Evolutionary conservation across 352 stramenopile genomes (phyloP).

Genomic region (Thraustochytrium sp.): DNA sequence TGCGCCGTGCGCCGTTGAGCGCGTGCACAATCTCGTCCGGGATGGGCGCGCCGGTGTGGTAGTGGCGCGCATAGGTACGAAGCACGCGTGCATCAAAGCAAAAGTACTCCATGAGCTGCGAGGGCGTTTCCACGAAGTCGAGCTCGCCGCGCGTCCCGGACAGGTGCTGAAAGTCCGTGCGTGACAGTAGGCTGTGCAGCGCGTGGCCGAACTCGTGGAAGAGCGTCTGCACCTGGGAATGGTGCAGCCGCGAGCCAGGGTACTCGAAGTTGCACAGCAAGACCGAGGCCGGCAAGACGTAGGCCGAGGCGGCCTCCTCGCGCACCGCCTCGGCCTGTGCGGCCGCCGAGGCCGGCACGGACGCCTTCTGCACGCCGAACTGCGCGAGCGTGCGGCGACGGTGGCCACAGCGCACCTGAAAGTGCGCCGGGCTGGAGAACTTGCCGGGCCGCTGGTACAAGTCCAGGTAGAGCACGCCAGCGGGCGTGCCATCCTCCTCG

Average conservation of each 20-base stretch:
- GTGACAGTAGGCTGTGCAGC: slow-evolving; percentile 89
- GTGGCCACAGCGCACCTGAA: slow-evolving; percentile 90
- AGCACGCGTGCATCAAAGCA: slow-evolving; percentile 80
- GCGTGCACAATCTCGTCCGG: slow-evolving; percentile 66
- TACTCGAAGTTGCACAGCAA: slow-evolving; percentile 61
- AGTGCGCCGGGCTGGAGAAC: slow-evolving; percentile 81
- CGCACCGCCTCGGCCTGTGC: background rate
- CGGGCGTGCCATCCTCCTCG: slow-evolving; percentile 55
- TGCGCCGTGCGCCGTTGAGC: slow-evolving; percentile 68
- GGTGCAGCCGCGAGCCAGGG: slow-evolving; percentile 53
- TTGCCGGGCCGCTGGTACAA: slow-evolving; percentile 79
- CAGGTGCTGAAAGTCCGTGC: slow-evolving; percentile 93
- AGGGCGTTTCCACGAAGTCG: slow-evolving; percentile 91
- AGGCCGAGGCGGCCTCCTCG: slow-evolving; percentile 46
- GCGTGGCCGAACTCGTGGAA: slow-evolving; percentile 98
- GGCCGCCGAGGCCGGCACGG: background rate
- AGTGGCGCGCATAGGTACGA: slow-evolving; percentile 69
- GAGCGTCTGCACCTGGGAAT: slow-evolving; percentile 92
- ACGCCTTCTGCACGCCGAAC: background rate
- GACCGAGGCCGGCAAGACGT: slow-evolving; percentile 89
- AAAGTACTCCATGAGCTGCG: slow-evolving; percentile 96
- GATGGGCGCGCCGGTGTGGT: slow-evolving; percentile 68
- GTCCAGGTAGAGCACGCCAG: slow-evolving; percentile 90
- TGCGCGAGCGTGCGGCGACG: slow-evolving; percentile 43
- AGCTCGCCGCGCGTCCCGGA: slow-evolving; percentile 82